Conservation (phyloP, 1,284 basidiomycete species). For the Meripilus lineatus region DNA sequence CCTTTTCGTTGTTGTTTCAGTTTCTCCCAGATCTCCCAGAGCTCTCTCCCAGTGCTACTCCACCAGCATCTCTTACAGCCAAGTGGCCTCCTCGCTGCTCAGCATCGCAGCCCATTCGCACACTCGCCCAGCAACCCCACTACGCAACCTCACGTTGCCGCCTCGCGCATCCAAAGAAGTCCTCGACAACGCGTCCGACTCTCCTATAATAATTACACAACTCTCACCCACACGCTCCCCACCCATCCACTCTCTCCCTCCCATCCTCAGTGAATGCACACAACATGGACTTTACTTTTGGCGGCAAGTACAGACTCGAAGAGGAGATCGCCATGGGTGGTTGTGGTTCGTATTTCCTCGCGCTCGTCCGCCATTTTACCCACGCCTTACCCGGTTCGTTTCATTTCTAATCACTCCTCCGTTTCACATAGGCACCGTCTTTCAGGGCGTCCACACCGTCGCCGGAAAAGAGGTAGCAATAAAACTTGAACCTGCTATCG, state of each 20-base stretch:
- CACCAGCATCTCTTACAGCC: too few relatives aligned
- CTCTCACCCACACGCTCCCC: background rate
- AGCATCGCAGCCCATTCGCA: background rate
- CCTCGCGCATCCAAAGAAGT: too few relatives aligned
- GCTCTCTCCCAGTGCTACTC: too few relatives aligned
- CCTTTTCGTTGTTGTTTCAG: too few relatives aligned
- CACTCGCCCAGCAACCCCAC: background rate
- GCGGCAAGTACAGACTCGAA: slow-evolving; percentile 89
- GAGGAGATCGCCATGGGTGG: slow-evolving; percentile 95
- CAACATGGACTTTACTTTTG: slow-evolving; percentile 71
- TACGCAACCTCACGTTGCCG: background rate
- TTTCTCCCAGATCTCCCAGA: too few relatives aligned
- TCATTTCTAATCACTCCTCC: slow-evolving; percentile 1
- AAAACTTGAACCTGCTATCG: slow-evolving; percentile 88
- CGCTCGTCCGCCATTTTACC: slow-evolving; percentile 6
- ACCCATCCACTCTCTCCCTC: background rate
- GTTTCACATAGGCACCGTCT: slow-evolving; percentile 73
- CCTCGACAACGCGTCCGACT: background rate
- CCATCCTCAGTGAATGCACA: background rate
- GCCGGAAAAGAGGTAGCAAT: slow-evolving; percentile 97
- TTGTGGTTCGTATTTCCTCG: slow-evolving; percentile 59
- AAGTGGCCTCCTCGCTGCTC: too few relatives aligned
- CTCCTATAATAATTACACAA: background rate
- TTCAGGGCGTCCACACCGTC: slow-evolving; percentile 91
- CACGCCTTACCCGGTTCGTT: background rate